Percentiles rank a stretch among this genome's conserved stretches.
These are phyloP conservation scores for Trichoderma atroviride DNA, from an alignment of 2,329 filamentous ascomycete species.

Conservation along the genomic window DNA sequence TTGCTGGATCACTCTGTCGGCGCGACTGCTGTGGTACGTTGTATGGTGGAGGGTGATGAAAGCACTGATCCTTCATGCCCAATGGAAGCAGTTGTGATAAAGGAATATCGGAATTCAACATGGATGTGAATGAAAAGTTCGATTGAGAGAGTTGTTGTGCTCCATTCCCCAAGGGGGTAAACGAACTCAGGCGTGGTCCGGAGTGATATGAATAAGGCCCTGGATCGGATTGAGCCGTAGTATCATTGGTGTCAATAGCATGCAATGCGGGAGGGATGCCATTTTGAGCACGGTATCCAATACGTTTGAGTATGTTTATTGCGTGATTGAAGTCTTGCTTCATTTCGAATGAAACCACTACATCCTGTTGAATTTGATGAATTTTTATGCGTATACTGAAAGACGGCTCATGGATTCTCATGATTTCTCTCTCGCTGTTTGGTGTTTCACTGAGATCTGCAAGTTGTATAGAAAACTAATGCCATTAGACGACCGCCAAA, in stretches of 20 bases:
- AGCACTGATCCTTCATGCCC: background rate
- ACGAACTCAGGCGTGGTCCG: conserved; percentile 35
- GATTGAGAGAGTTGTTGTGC: conserved; percentile 12
- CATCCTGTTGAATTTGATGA: conserved; percentile 32
- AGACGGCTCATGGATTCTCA: conserved; percentile 32
- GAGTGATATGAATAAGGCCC: background rate
- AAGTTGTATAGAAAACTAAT: conserved; percentile 39
- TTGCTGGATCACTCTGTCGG: background rate
- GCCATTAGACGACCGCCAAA: background rate
- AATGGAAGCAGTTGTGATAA: background rate
- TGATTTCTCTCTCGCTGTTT: conserved; percentile 26
- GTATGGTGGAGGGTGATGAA: background rate
- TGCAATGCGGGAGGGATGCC: background rate
- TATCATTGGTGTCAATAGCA: background rate
- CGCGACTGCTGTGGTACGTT: background rate
- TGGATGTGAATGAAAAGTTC: conserved; percentile 26
- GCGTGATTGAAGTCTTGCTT: conserved; percentile 40
- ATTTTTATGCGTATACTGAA: conserved; percentile 35
- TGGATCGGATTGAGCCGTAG: background rate
- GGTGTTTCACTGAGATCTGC: conserved; percentile 32
- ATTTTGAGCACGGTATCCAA: conserved; percentile 36
- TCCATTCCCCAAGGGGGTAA: conserved; percentile 29
- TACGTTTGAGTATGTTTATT: conserved; percentile 38
- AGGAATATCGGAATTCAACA: conserved; percentile 25
- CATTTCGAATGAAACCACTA: conserved; percentile 37